Evolutionary conservation across 2,329 filamentous ascomycete species (phyloP).

Genomic region (Alternaria arborescens): DNA sequence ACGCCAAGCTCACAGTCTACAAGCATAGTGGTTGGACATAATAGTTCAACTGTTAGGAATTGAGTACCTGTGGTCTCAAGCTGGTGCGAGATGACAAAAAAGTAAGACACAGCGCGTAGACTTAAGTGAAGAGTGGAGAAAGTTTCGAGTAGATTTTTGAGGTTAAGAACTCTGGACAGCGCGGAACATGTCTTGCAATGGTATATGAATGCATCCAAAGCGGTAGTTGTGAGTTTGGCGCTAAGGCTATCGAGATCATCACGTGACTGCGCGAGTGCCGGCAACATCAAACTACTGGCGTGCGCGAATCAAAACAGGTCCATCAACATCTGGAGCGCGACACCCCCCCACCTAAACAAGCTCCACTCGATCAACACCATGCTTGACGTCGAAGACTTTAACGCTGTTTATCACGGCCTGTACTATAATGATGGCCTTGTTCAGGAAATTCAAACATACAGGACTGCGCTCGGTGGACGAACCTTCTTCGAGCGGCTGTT

Average conservation of each 20-base stretch:
- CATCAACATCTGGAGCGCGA: conserved; percentile 17
- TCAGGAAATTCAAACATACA: conserved; percentile 71
- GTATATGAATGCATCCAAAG: background rate
- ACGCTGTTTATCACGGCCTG: conserved; percentile 67
- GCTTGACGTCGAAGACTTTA: conserved; percentile 72
- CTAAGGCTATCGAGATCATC: background rate
- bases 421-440: conserved; percentile 39
- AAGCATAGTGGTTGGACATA: background rate
- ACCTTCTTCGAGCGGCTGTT: conserved; percentile 85
- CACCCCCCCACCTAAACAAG: conserved; percentile 5
- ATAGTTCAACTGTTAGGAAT: background rate
- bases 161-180: background rate
- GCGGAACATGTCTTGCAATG: background rate
- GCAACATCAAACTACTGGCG: background rate
- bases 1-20: background rate
- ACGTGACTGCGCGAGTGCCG: background rate
- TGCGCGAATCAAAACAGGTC: conserved; percentile 24
- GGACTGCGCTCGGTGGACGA: conserved; percentile 72
- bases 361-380: conserved; percentile 49
- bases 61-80: background rate
- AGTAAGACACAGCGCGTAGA: background rate
- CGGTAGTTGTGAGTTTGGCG: background rate
- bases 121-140: background rate
- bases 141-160: background rate
- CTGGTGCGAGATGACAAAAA: background rate